Base-by-base conservation (phyloP, 352 stramenopile genomes). In the Pythium sp. region DNA sequence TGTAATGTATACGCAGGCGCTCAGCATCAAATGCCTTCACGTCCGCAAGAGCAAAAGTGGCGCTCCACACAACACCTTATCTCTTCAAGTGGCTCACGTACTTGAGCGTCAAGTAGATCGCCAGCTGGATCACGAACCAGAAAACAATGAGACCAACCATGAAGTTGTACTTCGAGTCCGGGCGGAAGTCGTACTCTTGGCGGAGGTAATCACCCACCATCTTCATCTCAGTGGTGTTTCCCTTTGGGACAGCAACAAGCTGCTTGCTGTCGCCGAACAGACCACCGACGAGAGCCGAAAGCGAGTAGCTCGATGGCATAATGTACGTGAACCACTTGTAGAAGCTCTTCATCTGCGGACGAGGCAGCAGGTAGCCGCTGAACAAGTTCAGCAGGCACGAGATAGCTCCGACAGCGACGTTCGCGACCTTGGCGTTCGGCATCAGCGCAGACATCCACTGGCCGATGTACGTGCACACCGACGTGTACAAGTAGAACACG, bases 371-470 rank as follows among this genome's bases (percentile, higher is more conserved):
- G 53, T 78, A 81, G 47, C 78, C 54, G 28, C 54, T 34, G 65
- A 92, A 92, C 60, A 90, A 51, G 71, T 91, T 92, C 57, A 90
- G 86, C 41, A 90, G 49, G 58, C 77, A 88, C 38, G 84, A 92
- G 1, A 92, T 26, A 0, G 84, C 84, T 38, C 84, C 82, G 28
- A 92, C 81, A 4, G 84, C 84, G 5, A 92, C 84, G 61, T 90
- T 92, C 22, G 82, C 84, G 61, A 92, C 84, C 78, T 92, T 92
- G 58, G 80, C 71, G 67, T 90, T 92, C 7, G 84, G 84, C 72
- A 75, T 89, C 63, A 92, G 65, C 24, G 75, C 84, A 22, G 81
- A 79, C 84, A 92, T 92, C 80, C 82, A 92, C 67, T 92, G 84
- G 1, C 84, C 84, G 11, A 88, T 64, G 59, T 87, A 90, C 20